These are phyloP conservation scores for Fragaria vesca DNA, from an alignment of 306 rosid species.

Conservation along the genomic window DNA sequence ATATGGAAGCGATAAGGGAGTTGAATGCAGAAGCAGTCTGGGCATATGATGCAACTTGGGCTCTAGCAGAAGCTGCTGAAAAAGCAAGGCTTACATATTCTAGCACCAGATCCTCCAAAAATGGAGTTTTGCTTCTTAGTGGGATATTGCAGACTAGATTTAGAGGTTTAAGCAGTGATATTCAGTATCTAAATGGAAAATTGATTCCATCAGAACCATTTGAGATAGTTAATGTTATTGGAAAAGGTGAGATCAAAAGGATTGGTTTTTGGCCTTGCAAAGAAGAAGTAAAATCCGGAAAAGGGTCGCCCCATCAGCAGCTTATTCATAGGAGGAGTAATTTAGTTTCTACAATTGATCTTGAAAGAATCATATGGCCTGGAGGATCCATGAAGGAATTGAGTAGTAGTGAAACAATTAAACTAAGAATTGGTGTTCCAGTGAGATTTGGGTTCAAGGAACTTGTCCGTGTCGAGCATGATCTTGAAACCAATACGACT, in stretches of 20 bases:
- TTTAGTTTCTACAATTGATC: background rate
- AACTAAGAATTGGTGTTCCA: constrained; percentile 28
- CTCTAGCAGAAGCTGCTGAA: constrained; percentile 1
- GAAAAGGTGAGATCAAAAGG: constrained; percentile 15
- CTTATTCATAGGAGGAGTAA: background rate
- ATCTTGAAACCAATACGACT: constrained; percentile 1
- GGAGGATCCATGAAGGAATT: constrained; percentile 12
- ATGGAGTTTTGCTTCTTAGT: background rate
- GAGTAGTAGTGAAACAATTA: background rate
- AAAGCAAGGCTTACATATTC: background rate
- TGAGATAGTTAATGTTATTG: constrained; percentile 26
- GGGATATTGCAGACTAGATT: constrained; percentile 6
- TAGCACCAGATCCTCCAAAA: background rate
- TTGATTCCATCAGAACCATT: background rate
- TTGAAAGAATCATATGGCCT: constrained; percentile 25
- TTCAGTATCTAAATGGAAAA: constrained; percentile 10
- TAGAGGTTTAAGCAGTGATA: constrained; percentile 10
- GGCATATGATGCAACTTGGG: constrained; percentile 23
- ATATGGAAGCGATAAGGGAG: background rate
- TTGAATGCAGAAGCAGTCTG: background rate
- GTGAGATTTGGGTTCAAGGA: constrained; percentile 4
- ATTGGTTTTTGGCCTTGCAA: constrained; percentile 17
- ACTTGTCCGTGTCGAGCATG: background rate
- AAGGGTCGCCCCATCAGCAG: background rate
- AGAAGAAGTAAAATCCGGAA: background rate